A percentile compares a stretch with the other conserved stretches of the same genome.
These are phyloP conservation scores for Podila epicladia DNA, from an alignment of 192 early-diverging fungal species.

Conservation along the genomic window DNA sequence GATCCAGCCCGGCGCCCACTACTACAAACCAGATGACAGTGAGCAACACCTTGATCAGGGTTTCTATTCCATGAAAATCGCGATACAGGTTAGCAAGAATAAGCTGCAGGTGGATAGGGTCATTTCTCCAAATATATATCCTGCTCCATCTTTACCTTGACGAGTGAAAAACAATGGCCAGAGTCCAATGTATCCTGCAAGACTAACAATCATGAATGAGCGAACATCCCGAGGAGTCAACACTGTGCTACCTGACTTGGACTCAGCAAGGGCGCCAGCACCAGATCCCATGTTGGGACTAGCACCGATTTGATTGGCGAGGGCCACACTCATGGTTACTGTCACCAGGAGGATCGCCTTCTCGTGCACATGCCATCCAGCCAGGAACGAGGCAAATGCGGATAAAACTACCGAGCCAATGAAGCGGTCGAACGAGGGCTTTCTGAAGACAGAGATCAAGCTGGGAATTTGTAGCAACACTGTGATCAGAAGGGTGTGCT, in stretches of 20 bases:
- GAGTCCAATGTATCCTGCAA: slow-evolving; percentile 69
- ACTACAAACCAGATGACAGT: slow-evolving; percentile 54
- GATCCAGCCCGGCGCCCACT: slow-evolving; percentile 41
- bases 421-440: slow-evolving; percentile 69
- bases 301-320: slow-evolving; percentile 48
- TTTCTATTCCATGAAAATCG: slow-evolving; percentile 38
- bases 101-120: neutral
- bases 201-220: slow-evolving; percentile 68
- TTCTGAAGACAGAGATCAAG: slow-evolving; percentile 29
- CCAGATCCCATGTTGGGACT: slow-evolving; percentile 32
- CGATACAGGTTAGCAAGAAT: neutral
- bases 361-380: slow-evolving; percentile 99
- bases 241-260: neutral
- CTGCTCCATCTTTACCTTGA: slow-evolving; percentile 57
- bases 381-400: slow-evolving; percentile 89
- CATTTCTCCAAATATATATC: neutral
- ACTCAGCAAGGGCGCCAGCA: slow-evolving; percentile 7
- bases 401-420: slow-evolving; percentile 80
- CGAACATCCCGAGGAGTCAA: slow-evolving; percentile 58
- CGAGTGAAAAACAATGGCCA: slow-evolving; percentile 77
- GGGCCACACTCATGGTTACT: slow-evolving; percentile 53
- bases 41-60: slow-evolving; percentile 57
- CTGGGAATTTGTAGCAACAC: slow-evolving; percentile 73
- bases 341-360: slow-evolving; percentile 89
- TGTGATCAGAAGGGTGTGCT: slow-evolving; percentile 79